These are phyloP conservation scores for Citrus glauca DNA, from an alignment of 345 rosid genomes.

Conservation along the genomic window DNA sequence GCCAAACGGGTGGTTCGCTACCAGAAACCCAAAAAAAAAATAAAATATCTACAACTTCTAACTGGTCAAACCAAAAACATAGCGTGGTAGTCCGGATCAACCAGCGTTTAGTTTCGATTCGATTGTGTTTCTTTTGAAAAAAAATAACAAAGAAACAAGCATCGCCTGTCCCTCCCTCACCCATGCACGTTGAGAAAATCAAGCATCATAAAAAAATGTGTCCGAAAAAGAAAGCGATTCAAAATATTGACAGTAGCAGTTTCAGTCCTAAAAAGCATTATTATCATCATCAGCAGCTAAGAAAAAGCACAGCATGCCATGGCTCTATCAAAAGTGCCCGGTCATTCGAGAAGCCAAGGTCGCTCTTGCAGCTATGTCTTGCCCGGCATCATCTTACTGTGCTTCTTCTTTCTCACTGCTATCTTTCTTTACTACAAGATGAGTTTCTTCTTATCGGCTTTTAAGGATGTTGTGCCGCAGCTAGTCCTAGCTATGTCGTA, in stretches of 20 bases:
- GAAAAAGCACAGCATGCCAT: background rate
- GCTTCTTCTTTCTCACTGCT: constrained; percentile 50
- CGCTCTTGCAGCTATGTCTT: constrained; percentile 51
- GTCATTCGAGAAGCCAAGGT: constrained; percentile 29
- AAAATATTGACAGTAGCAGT: too few relatives aligned
- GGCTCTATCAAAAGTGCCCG: constrained; percentile 18
- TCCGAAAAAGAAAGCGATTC: background rate
- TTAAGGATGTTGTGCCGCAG: too few relatives aligned
- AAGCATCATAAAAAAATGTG: background rate
- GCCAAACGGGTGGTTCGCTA: background rate
- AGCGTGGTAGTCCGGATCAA: too few relatives aligned
- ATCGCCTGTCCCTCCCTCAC: too few relatives aligned
- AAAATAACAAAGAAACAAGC: background rate
- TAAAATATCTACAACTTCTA: too few relatives aligned
- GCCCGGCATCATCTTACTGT: constrained; percentile 38
- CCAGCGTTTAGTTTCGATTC: too few relatives aligned
- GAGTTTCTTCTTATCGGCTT: too few relatives aligned
- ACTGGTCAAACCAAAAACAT: too few relatives aligned
- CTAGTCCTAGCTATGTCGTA: too few relatives aligned
- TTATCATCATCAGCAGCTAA: background rate
- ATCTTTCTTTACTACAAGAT: constrained; percentile 67
- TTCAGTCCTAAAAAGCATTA: background rate
- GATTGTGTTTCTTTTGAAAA: background rate
- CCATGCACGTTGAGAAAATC: background rate
- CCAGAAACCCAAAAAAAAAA: background rate